These are phyloP conservation scores for Vinca minor DNA, from an alignment of 257 asterid genomes.

Conservation along the genomic window DNA sequence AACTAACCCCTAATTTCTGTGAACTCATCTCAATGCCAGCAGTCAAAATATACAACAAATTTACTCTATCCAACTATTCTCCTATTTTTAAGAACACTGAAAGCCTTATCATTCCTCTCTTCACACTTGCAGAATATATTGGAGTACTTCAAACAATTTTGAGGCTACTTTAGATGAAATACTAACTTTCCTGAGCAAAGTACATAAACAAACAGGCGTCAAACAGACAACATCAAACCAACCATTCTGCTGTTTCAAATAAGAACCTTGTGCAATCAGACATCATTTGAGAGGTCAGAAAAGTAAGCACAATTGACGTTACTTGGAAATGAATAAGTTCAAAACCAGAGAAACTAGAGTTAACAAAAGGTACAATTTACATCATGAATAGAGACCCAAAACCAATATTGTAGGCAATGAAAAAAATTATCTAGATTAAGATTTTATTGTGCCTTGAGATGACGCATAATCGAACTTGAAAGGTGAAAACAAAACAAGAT, in stretches of 20 bases:
- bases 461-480: not conserved
- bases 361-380: not conserved
- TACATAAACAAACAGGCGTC: too few relatives aligned
- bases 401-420: not conserved
- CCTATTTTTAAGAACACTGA: not conserved
- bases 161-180: not conserved
- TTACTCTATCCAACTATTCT: not conserved
- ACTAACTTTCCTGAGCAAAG: not conserved
- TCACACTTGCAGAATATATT: not conserved
- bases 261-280: not conserved
- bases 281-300: not conserved
- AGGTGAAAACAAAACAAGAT: not conserved
- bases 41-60: not conserved
- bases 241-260: too few relatives aligned
- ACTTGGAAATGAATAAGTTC: not conserved
- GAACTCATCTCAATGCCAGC: not conserved
- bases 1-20: not conserved
- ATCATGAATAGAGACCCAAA: not conserved
- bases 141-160: too few relatives aligned
- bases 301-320: too few relatives aligned
- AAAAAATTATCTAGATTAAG: too few relatives aligned
- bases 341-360: not conserved
- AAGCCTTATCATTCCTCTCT: not conserved
- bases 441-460: not conserved
- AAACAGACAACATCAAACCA: not conserved